Evolutionary conservation across 2,329 filamentous ascomycete species (phyloP), one percentile per base, ranked within the genome.

Genomic region (Fusarium subtropicale): DNA sequence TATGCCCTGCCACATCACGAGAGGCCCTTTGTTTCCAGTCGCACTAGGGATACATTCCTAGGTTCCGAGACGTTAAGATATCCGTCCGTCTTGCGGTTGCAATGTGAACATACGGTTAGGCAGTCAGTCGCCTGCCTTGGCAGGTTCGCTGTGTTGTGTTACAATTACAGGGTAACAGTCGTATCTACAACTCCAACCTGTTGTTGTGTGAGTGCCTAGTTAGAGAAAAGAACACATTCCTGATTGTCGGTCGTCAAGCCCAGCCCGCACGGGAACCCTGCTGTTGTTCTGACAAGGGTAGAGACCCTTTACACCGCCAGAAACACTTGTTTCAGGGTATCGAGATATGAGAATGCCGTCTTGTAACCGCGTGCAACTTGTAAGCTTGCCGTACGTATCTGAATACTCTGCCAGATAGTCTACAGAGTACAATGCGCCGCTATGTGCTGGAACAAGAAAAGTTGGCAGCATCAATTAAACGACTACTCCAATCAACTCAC

Each of bases 311-410:
- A 68, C 64, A 71, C 67, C 67, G 67, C 67, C 33, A 70, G 55
- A 65, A 64, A 60, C 67, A 57, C 36, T 50, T 70, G 67, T 70
- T 70, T 68, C 67, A 71, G 47, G 26, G 55, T 58, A 60, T 68
- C 67, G 58, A 69, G 67, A 68, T 69, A 55, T 48, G 45, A 41
- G 16, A 42, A 44, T 46, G 24, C 39, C 45, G 45, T 55, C 42
- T 54, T 28, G n/a, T 24, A 44, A 24, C 44, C 33, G 15, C 22
- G 22, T 18, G 45, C 26, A 20, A 22, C 26, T 20, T 63, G 22
- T 13, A n/a, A 28, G 11, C 20, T 9, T 45, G 39, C 20, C 33
- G 36, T 39, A 30, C 12, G 11, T 30, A 53, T 42, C 45, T 31
- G 9, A 16, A 34, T 20, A 30, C 28, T 12, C 28, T 30, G 11